Evolutionary conservation across 2,329 filamentous ascomycete species (phyloP).

Genomic region (Epichloe sibirici): DNA sequence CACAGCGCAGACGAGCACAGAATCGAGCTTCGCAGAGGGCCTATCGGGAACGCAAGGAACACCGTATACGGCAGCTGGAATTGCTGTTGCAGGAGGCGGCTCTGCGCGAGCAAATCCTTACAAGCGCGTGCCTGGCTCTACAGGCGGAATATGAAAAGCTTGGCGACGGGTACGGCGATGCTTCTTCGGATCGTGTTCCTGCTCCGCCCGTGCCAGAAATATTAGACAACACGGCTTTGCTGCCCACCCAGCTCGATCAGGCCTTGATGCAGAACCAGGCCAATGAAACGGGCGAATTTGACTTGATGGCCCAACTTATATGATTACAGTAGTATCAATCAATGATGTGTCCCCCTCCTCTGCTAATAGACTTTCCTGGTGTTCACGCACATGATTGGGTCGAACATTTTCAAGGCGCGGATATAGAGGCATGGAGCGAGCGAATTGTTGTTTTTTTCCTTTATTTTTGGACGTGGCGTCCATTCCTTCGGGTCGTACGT

Average conservation of each 20-base stretch:
- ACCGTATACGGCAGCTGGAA: slow-evolving; percentile 46
- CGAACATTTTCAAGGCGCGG: background rate
- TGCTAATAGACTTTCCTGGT: background rate
- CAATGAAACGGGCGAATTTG: background rate
- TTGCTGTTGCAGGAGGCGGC: slow-evolving; percentile 36
- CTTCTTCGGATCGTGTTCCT: no score
- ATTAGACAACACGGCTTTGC: background rate
- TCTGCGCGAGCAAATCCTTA: slow-evolving; percentile 42
- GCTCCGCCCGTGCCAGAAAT: no score
- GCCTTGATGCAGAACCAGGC: background rate
- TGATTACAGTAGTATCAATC: background rate
- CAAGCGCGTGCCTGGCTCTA: slow-evolving; percentile 39
- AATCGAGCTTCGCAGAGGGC: slow-evolving; percentile 7
- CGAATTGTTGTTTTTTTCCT: background rate
- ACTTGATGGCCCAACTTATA: background rate
- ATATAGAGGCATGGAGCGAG: no score
- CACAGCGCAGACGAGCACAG: slow-evolving; percentile 19
- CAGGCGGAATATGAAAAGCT: slow-evolving; percentile 32
- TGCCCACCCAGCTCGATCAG: background rate
- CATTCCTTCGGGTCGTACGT: background rate
- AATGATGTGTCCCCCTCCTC: no score
- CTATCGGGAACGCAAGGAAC: no score
- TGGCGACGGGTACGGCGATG: slow-evolving; percentile 3
- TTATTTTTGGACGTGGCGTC: background rate
- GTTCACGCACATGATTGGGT: background rate